Evolutionary conservation across 108 stramenopile species (phyloP), one percentile per base, ranked within the genome.

Genomic region (Seminavis robusta): DNA sequence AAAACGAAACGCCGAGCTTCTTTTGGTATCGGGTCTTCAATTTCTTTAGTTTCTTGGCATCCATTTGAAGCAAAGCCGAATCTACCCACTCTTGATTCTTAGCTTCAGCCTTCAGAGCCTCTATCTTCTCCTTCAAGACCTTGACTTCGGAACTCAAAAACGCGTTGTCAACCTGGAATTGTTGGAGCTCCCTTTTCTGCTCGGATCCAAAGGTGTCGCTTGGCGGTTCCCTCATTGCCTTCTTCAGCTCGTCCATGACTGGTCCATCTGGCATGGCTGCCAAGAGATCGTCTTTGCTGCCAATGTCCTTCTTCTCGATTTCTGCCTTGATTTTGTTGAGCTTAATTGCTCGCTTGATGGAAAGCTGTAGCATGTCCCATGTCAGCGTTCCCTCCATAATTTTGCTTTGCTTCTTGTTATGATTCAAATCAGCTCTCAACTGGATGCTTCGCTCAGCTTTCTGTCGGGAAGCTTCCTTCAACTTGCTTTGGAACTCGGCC

Each of bases 11-110:
- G 7, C 75, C 77, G 10, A 57, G 48, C 28, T 72, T 71, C 25
- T 59, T 63, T 32, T 47, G 36, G 27, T 46, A 56, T 45, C 39
- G 31, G 11, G 39, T 21, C 52, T 68, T 71, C 36, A 78, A 45
- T 44, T 57, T 63, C 32, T 29, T 33, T 58, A 78, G 21, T 15
- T 50, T 42, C 6, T 25, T 43, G 0, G 45, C 29, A 53, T 71
- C 60, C n/a, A 78, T 11, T 7, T 44, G 57, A 17, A 53, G 16
- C 5, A 78, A 47, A 2, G 67, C 49, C 6, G 66, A 52, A 33
- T 78, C 72, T 1, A 79, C 72, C 77, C 77, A 79, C 29, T 59
- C 40, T 1, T 65, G 37, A 25, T 65, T 68, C 33, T 69, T 69
- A 17, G 65, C 61, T 11, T 39, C 39, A 13, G 19, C 27, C 26